Percentiles rank a stretch among this genome's conserved stretches.
These are phyloP conservation scores for Crithidia acanthocephali DNA, from an alignment of 208 protist species.

Conservation along the genomic window DNA sequence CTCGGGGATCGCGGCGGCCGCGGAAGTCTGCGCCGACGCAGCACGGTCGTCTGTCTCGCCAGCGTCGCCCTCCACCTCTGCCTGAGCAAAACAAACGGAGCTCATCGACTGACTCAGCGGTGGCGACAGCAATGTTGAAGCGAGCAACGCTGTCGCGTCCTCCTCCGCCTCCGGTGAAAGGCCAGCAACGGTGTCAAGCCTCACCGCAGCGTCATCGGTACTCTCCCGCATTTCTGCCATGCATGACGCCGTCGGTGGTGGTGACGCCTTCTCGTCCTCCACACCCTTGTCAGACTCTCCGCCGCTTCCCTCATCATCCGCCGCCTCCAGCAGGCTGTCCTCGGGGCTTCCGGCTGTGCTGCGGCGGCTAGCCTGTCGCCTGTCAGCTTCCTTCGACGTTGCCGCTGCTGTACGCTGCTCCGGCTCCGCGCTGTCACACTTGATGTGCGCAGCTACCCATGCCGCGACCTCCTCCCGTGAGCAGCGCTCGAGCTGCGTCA, in stretches of 20 bases:
- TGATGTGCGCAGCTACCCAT: constrained; percentile 39
- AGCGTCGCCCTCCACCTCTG: neutral
- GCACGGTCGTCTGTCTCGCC: neutral
- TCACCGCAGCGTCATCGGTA: neutral
- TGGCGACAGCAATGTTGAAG: neutral
- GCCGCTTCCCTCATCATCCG: neutral
- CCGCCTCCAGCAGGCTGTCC: neutral
- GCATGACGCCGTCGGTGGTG: neutral
- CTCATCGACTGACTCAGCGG: neutral
- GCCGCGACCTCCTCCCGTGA: constrained; percentile 41
- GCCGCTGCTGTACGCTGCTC: neutral
- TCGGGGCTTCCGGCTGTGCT: neutral
- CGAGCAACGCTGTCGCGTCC: neutral
- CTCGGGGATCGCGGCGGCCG: constrained; percentile 12
- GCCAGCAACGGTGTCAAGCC: neutral
- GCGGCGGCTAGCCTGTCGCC: neutral
- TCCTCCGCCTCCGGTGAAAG: neutral
- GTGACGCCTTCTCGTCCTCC: neutral
- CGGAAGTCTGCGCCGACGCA: neutral
- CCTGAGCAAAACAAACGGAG: neutral
- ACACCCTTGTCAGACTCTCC: neutral
- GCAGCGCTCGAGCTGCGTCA: constrained; percentile 59
- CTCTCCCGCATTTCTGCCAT: neutral
- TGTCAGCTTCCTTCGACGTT: neutral
- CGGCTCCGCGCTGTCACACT: neutral